These are phyloP conservation scores for Patellaria atrata DNA, from an alignment of 495 filamentous ascomycete species.

Conservation along the genomic window DNA sequence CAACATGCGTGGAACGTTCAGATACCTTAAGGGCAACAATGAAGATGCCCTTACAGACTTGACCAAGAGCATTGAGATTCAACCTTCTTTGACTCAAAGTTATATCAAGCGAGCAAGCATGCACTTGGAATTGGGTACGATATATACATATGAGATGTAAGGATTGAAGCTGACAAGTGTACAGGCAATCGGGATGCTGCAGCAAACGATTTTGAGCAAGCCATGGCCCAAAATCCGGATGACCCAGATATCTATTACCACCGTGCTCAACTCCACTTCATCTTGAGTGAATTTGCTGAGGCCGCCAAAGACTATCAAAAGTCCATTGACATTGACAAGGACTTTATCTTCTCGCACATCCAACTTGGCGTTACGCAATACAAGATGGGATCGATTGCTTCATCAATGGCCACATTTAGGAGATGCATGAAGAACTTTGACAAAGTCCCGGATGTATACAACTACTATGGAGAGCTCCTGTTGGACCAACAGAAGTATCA, in stretches of 20 bases:
- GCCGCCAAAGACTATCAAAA: conserved; percentile 98
- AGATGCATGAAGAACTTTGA: conserved; percentile 97
- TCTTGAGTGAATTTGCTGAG: conserved; percentile 79
- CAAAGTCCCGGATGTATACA: conserved; percentile 93
- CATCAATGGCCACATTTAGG: conserved; percentile 95
- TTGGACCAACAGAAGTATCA: conserved; percentile 91
- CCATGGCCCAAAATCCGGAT: conserved; percentile 67
- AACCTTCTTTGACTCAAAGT: conserved; percentile 80
- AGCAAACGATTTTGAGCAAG: conserved; percentile 72
- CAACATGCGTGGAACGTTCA: conserved; percentile 93
- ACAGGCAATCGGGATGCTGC: conserved; percentile 75
- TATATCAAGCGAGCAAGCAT: conserved; percentile 98
- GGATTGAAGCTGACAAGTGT: conserved; percentile 20
- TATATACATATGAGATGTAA: not conserved
- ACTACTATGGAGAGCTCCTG: conserved; percentile 98
- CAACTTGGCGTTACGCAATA: conserved; percentile 99
- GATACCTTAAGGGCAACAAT: conserved; percentile 80
- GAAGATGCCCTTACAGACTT: conserved; percentile 67
- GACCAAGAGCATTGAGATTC: conserved; percentile 78
- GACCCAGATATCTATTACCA: conserved; percentile 99
- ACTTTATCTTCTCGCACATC: conserved; percentile 99
- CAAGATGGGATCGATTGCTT: conserved; percentile 97
- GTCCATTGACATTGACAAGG: conserved; percentile 87
- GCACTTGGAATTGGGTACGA: conserved; percentile 83
- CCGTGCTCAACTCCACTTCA: conserved; percentile 96